Evolutionary conservation across 768 basidiomycete genomes (phyloP).

Genomic region (Mrakia frigida): DNA sequence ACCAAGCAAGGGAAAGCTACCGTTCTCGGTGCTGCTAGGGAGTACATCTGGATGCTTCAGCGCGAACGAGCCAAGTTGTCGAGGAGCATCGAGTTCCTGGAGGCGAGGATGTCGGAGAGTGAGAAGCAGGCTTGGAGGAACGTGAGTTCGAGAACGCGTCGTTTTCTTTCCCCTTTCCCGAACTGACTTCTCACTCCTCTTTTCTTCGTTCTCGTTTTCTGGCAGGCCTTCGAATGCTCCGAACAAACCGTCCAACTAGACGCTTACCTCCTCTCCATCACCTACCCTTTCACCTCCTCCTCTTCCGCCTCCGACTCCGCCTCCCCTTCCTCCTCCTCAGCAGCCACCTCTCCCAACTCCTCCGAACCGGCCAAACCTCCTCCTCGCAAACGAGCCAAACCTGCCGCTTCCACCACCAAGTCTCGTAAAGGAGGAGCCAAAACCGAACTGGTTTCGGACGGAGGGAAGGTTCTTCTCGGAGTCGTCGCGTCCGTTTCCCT

Average conservation of each 20-base stretch:
- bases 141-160: too few relatives aligned
- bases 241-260: constrained; percentile 10
- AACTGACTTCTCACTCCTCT: not conserved
- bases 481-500: not conserved
- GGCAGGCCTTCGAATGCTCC: constrained; percentile 1
- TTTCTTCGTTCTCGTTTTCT: not conserved
- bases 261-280: constrained; percentile 26
- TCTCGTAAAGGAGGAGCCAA: not conserved
- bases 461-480: constrained; percentile 7
- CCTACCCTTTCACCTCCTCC: constrained; percentile 12
- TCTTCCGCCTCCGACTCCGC: not conserved
- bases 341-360: not conserved
- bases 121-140: constrained; percentile 12
- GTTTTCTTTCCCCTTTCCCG: too few relatives aligned
- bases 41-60: constrained; percentile 32
- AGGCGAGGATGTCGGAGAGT: constrained; percentile 1
- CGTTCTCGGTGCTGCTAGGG: constrained; percentile 26
- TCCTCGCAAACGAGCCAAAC: constrained; percentile 18
- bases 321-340: constrained; percentile 6
- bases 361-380: not conserved
- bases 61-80: constrained; percentile 11
- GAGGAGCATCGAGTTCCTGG: constrained; percentile 16
- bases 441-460: constrained; percentile 4
- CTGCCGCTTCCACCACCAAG: not conserved
- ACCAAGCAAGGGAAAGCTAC: constrained; percentile 33